Evolutionary conservation across 2,329 filamentous ascomycete species (phyloP).

Genomic region (Penicillium verrucosum): DNA sequence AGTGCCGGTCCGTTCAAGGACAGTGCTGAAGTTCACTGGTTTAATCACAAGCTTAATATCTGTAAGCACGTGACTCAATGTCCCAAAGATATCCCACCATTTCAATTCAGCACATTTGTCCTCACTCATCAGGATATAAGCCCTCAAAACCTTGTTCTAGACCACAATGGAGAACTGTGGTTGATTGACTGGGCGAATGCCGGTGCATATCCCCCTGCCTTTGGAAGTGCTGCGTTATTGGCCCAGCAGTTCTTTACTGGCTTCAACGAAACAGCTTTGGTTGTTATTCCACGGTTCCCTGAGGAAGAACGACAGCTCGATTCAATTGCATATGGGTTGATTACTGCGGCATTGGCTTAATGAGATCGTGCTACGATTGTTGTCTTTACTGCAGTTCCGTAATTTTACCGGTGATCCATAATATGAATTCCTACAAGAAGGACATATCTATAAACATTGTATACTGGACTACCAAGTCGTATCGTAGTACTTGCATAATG

Average conservation of each 20-base stretch:
- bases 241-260: slow-evolving; percentile 16
- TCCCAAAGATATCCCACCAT: slow-evolving; percentile 13
- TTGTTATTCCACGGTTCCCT: slow-evolving; percentile 17
- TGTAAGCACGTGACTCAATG: slow-evolving; percentile 13
- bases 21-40: slow-evolving; percentile 22
- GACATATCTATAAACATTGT: not conserved
- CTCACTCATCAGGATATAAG: slow-evolving; percentile 21
- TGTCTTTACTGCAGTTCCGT: not conserved
- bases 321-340: slow-evolving; percentile 22
- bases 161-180: slow-evolving; percentile 12
- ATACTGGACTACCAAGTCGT: not conserved
- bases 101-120: slow-evolving; percentile 18
- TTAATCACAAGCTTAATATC: slow-evolving; percentile 30
- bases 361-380: not conserved
- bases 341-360: slow-evolving; percentile 18
- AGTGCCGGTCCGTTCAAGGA: slow-evolving; percentile 23
- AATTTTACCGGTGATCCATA: not conserved
- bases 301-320: slow-evolving; percentile 18
- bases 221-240: slow-evolving; percentile 19
- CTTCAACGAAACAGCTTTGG: slow-evolving; percentile 20
- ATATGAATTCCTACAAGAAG: too few species aligned
- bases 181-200: slow-evolving; percentile 21
- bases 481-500: not conserved
- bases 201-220: slow-evolving; percentile 23
- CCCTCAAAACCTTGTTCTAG: slow-evolving; percentile 21